Evolutionary conservation across 371 early-diverging fungal genomes (phyloP).

Genomic region (Rhizopus arrhizus): DNA sequence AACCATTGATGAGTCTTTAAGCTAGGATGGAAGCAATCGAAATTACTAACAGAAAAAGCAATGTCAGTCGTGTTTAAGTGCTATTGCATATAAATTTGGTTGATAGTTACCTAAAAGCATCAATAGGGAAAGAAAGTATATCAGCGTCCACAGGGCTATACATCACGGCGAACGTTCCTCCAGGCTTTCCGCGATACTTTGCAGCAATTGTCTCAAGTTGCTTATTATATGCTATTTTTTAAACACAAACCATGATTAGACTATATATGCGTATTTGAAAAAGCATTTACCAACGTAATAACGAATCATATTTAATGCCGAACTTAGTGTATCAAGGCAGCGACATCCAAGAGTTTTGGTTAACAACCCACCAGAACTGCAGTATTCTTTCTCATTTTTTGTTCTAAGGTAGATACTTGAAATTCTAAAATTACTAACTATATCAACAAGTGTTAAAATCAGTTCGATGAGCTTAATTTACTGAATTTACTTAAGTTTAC

Average conservation of each 20-base stretch:
- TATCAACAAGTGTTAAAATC: not conserved
- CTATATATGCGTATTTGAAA: not conserved
- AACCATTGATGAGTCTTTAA: conserved; percentile 27
- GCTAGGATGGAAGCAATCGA: conserved; percentile 29
- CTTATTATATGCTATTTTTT: conserved; percentile 9
- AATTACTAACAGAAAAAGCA: conserved; percentile 2
- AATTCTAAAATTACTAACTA: conserved; percentile 32
- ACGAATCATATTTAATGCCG: conserved; percentile 20
- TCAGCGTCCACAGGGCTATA: conserved; percentile 26
- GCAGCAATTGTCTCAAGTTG: conserved; percentile 14
- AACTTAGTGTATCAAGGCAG: conserved; percentile 16
- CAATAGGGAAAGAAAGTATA: conserved; percentile 22
- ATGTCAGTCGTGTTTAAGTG: not conserved
- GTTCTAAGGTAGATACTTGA: conserved; percentile 23
- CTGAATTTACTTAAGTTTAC: conserved; percentile 29
- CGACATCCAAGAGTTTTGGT: too few relatives aligned
- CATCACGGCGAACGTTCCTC: conserved; percentile 30
- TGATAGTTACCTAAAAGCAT: conserved; percentile 26
- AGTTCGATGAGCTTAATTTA: not conserved
- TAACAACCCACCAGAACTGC: too few relatives aligned
- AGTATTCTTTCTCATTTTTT: conserved; percentile 16
- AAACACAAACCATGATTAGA: not conserved
- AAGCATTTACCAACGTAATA: conserved; percentile 19
- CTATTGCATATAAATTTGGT: too few relatives aligned
- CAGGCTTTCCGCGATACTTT: conserved; percentile 14